Conservation (phyloP, 1,284 basidiomycete species). For the Afroboletus lepidellus region DNA sequence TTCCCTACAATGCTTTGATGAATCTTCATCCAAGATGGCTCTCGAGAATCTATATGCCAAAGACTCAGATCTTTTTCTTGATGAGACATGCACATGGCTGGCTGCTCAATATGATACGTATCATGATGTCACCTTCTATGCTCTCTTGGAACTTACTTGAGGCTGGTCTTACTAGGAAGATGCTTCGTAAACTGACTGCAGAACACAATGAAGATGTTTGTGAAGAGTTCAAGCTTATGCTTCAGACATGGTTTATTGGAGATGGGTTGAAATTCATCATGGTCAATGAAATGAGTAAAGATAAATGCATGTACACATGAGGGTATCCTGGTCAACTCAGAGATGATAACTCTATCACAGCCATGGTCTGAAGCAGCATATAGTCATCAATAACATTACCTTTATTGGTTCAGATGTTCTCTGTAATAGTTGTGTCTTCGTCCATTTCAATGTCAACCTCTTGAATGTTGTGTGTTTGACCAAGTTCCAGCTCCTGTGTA, state of each 20-base stretch:
- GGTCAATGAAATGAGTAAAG: slow-evolving; percentile 30
- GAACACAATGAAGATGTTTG: slow-evolving; percentile 14
- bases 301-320: slow-evolving; percentile 17
- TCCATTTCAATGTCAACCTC: too few species aligned
- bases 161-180: not conserved
- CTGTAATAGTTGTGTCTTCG: too few species aligned
- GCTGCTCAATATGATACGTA: not conserved
- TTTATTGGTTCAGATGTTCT: too few species aligned
- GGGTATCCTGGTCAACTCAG: too few species aligned
- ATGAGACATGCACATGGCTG: not conserved
- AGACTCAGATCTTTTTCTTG: slow-evolving; percentile 1
- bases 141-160: not conserved
- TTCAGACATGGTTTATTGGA: slow-evolving; percentile 6
- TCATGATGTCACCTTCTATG: not conserved
- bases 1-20: too few species aligned
- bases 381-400: too few species aligned
- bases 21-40: too few species aligned
- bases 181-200: slow-evolving; percentile 15
- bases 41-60: not conserved
- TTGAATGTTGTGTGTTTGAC: too few species aligned
- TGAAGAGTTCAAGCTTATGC: not conserved
- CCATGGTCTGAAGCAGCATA: too few species aligned
- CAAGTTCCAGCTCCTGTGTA: too few species aligned
- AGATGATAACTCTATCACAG: too few species aligned
- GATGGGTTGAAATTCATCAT: slow-evolving; percentile 27